Base-by-base conservation (phyloP, 345 rosid genomes). In the Excoecaria cochinchinensis region DNA sequence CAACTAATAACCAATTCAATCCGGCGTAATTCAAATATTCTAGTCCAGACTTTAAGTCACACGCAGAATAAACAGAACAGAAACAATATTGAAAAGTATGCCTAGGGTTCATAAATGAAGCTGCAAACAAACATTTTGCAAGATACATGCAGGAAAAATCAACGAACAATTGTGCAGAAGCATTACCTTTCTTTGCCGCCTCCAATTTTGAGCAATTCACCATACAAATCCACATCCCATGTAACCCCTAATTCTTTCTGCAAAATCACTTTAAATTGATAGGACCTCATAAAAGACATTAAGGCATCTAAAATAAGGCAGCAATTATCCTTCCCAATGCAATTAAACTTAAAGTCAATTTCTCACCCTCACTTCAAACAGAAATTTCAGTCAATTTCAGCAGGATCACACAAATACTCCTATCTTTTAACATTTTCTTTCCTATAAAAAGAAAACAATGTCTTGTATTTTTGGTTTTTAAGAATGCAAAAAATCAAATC, bases 141-240 rank as follows among this genome's bases (percentile, higher is more conserved):
- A 22, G 3, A 70, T 19, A 12, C 16, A 13, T 38, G 57, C 13
- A 56, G 13, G 57, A 74, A 31, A 76, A 68, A 44, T 8, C 38
- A 42, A 0, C 3, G 51, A 65, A 22, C 16, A 40, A 13, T 1
- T 16, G 8, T 47, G 1, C 1, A 36, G 51, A 40, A 36, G 14
- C 55, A 39, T 48, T 80, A 91, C 96, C 99, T 90, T 82, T 95
- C 97, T 82, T 95, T 95, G 10, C 99, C 97, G 66, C 99, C 99
- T 6, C 97, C 97, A 77, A 95, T 92, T 86, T 95, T 95, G 76
- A 95, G 91, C 76, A 95, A 82, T 70, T 95, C 94, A 0, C 97
- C 97, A 73, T 92, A 95, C 78, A 95, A 87, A 70, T 95, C 97
- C 63, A 95, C 95, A 83, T 88, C 97, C 99, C 97, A 95, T 9